Evolutionary conservation across 148 eudicot genomes (phyloP), one percentile per base, ranked within the genome.

Genomic region (Hydrangea macrophylla): DNA sequence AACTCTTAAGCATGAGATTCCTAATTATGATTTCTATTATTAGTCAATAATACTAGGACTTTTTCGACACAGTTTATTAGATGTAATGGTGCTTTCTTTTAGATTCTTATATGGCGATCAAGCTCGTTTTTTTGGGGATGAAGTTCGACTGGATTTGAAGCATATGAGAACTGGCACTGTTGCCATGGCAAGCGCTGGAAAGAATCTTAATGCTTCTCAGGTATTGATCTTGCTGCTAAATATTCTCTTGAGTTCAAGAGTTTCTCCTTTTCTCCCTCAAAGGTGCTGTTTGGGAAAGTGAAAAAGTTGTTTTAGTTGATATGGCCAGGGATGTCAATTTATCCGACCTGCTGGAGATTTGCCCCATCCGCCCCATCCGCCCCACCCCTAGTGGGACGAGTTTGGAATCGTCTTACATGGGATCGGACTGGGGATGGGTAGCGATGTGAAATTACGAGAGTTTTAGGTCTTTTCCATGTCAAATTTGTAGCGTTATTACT

Each of bases 101-200:
- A 92, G 98, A 79, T 83, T 78, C 69, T 68, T 93, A 50, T 93
- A 84, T 73, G 98, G 98, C 39, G 90, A 93, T 26, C 96, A 93
- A 69, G 98, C 98, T 62, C 96, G 96, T 17, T 93, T 93, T 80
- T 93, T 93, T 63, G 78, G 77, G 22, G 98, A 93, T 76, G 96
- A 93, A 71, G 82, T 93, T 70, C 92, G 73, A 64, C 83, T 89
- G 66, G 92, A 92, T 45, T 51, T 86, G 42, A 92, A 92, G 78
- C 98, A 93, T 82, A 61, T 85, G 32, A 93, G 86, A 83, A 86
- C 62, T 69, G 98, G 98, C 40, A 93, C 92, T 7, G 81, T 93
- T 70, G 90, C 98, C 48, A 93, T 93, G 98, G 95, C 96, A 67
- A 90, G 98, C 80, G 98, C 81, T 65, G 98, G 98, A 62, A 87